Base-by-base conservation (phyloP, 306 rosid genomes). In the Morella rubra region DNA sequence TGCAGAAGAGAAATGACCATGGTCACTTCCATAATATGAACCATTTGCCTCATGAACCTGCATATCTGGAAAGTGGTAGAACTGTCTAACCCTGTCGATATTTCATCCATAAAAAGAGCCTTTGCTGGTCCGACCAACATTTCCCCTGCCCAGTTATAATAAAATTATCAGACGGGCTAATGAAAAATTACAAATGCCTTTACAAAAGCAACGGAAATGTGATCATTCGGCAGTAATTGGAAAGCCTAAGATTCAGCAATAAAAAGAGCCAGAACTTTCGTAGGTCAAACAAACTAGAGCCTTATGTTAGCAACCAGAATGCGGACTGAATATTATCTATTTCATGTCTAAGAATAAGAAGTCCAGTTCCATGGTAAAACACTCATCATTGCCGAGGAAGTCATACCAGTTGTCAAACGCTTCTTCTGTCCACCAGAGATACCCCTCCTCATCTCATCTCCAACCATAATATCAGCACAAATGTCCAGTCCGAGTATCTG, bases 31-130 rank as follows among this genome's bases (percentile, higher is more conserved):
- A 87, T 81, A 59, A 90, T 88, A 76, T 93, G 98, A 80, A 91
- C 98, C 96, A 93, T 82, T 69, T 93, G 98, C 73, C 87, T 86
- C 93, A 93, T 82, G 85, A 80, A 91, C 75, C 82, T 91, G 89
- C 91, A 83, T 44, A 91, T 93, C 74, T 93, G 97, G 56, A 90
- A 93, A 12, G 98, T 91, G 54, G 98, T 91, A 41, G 98, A 90
- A 78, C 98, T 93, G 73, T 93, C 98, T 66, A 93, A 81, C 2
- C 98, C 98, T 8, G 98, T 93, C 52, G 98, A 93, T 62, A 93
- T 91, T 75, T 93, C 97, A 79, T 91, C 97, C 98, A 93, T 91
- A 62, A 93, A 77, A 2, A 91, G 82, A 42, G 86, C 97, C 79
- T 90, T 90, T 53, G 91, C 97, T 1, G 98, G 97, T 58, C 98